Base-by-base conservation (phyloP, 441 rosid species). In the Croton setiger region DNA sequence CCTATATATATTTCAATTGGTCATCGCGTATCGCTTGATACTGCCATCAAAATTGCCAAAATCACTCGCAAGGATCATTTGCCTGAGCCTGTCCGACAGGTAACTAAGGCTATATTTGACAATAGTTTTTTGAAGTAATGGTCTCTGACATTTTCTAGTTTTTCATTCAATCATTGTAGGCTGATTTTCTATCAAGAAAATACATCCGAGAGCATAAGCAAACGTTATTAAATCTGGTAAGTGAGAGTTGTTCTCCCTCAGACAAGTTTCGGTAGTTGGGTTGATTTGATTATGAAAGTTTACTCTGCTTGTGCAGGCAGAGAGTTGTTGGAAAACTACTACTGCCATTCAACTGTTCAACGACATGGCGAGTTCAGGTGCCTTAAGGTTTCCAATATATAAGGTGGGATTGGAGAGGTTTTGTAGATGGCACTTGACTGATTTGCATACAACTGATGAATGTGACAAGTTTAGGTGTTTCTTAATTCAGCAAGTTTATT, bases 71-170 rank as follows among this genome's bases (percentile, higher is more conserved):
- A 84, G 71, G 84, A 78, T 74, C 97, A 90, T 72, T 80, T 90
- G 62, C 99, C 99, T 3, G 98, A 95, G 82, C 94, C 99, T 63
- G 78, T 88, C 39, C 82, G 98, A 69, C 99, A 91, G 96, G 98
- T 93, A 78, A n/a, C 3, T 7, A 21, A 45, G 54, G 61, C 21
- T 8, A 18, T 23, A 2, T 7, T 23, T 3, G 13, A 5, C 43
- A 45, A 59, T 6, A 37, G 23, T 13, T 27, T 27, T n/a, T 27
- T 20, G 12, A 54, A 54, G 33, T 1, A 51, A n/a, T 49, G 9
- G 49, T 45, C 15, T n/a, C 9, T 45, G 31, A 27, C 31, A 27
- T 27, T 27, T 27, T 27, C 31, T 27, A 27, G 31, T 27, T 27
- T 27, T 27, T 27, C 31, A 27, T 27, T 27, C 31, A 39, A 5